Evolutionary conservation across 176 grass and related monocot genomes (phyloP).

Genomic region (Aegilops umbellulata): DNA sequence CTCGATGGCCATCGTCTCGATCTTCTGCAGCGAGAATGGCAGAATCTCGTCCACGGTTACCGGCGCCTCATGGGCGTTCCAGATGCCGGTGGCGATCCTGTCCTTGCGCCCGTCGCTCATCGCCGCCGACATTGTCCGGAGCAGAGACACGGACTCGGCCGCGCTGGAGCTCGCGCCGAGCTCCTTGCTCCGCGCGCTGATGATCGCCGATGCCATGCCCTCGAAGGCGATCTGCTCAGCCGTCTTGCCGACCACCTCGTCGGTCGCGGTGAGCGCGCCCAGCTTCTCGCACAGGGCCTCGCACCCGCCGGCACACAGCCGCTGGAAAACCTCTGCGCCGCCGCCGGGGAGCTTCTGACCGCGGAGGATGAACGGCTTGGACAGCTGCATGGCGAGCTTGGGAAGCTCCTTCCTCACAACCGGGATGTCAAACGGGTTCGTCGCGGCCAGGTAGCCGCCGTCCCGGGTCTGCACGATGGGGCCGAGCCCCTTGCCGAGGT

Average conservation of each 20-base stretch:
- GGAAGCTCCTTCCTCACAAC: slow-evolving; percentile 57
- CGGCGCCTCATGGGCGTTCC: slow-evolving; percentile 51
- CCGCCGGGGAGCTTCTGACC: slow-evolving; percentile 46
- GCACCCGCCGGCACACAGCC: slow-evolving; percentile 38
- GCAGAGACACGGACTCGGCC: slow-evolving; percentile 42
- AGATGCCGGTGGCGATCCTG: slow-evolving; percentile 74
- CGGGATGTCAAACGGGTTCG: slow-evolving; percentile 79
- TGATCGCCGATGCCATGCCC: slow-evolving; percentile 85
- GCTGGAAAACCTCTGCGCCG: slow-evolving; percentile 76
- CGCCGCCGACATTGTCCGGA: slow-evolving; percentile 61
- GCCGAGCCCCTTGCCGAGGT: slow-evolving; percentile 82
- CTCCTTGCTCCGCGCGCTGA: slow-evolving; percentile 62
- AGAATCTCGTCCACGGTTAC: slow-evolving; percentile 67
- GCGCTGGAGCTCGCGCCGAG: slow-evolving; percentile 64
- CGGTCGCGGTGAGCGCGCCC: slow-evolving; percentile 42
- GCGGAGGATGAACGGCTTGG: slow-evolving; percentile 67
- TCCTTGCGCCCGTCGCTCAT: slow-evolving; percentile 56
- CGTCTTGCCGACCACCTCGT: slow-evolving; percentile 84
- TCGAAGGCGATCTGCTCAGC: slow-evolving; percentile 92
- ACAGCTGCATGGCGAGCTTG: slow-evolving; percentile 93
- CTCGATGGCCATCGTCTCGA: slow-evolving; percentile 73
- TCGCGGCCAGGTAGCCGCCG: slow-evolving; percentile 74
- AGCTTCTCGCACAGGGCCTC: slow-evolving; percentile 50
- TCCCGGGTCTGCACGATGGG: slow-evolving; percentile 77
- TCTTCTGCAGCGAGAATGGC: slow-evolving; percentile 70